Percentiles rank a stretch among this genome's conserved stretches.
Evolutionary conservation across 2,329 filamentous ascomycete genomes (phyloP).

Genomic region (Xylariaceae sp.): DNA sequence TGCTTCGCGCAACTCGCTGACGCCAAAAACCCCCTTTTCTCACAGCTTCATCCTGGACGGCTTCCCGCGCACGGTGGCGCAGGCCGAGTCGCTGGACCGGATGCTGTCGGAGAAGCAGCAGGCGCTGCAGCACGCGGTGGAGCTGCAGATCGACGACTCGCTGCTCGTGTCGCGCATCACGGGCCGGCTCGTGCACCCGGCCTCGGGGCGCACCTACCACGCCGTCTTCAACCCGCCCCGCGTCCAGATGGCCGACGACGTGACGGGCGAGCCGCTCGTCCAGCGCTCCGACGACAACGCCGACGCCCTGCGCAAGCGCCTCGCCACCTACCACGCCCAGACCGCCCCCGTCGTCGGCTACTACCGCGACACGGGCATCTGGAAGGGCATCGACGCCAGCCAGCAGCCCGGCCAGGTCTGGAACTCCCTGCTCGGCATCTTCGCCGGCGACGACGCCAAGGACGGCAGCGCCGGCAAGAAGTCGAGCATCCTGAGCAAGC

Average conservation of each 20-base stretch:
- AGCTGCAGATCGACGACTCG: conserved; percentile 92
- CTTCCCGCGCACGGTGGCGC: conserved; percentile 92
- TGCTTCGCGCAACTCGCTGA: too few relatives aligned
- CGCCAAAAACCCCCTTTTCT: conserved; percentile 9
- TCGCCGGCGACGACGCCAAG: conserved; percentile 56
- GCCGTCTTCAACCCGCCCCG: conserved; percentile 98
- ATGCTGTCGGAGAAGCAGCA: conserved; percentile 78
- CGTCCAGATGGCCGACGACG: conserved; percentile 85
- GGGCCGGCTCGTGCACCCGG: conserved; percentile 89
- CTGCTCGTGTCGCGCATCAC: conserved; percentile 95
- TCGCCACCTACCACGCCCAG: conserved; percentile 89
- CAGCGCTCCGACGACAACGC: conserved; percentile 97
- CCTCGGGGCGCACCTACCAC: conserved; percentile 95
- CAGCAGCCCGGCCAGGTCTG: conserved; percentile 94
- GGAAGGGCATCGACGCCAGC: conserved; percentile 90
- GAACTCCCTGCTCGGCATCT: conserved; percentile 83
- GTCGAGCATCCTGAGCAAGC: conserved; percentile 34
- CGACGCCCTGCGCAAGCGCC: conserved; percentile 88
- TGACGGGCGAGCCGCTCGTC: conserved; percentile 92
- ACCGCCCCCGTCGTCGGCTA: conserved; percentile 88
- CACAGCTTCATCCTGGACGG: conserved; percentile 96
- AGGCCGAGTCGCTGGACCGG: conserved; percentile 87
- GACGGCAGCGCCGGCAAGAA: conserved; percentile 28
- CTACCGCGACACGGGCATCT: conserved; percentile 97
- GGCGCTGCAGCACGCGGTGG: conserved; percentile 87